Evolutionary conservation across 768 basidiomycete species (phyloP).

Genomic region (Trametes villosa): DNA sequence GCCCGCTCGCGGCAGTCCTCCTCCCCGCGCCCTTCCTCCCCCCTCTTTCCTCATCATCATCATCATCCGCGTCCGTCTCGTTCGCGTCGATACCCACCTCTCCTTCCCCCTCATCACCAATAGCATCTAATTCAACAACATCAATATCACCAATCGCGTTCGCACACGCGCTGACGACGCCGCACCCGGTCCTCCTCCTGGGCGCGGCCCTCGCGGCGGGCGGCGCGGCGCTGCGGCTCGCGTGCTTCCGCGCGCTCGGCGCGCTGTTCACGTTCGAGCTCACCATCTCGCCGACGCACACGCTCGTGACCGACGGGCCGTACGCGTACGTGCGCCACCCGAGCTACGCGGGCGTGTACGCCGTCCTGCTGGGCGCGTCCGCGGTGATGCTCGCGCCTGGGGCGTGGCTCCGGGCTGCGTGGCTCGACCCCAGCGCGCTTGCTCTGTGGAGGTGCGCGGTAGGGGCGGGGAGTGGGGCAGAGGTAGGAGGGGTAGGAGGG

Average conservation of each 20-base stretch:
- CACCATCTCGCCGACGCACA: constrained; percentile 40
- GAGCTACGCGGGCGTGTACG: constrained; percentile 40
- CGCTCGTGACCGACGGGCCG: constrained; percentile 44
- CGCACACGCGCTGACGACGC: constrained; percentile 7
- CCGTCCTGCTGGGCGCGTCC: constrained; percentile 31
- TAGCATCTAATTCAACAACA: too few species aligned
- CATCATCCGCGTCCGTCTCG: not conserved
- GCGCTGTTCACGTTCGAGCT: constrained; percentile 46
- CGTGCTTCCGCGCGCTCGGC: constrained; percentile 44
- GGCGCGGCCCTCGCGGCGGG: constrained; percentile 33
- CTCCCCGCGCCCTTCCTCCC: constrained; percentile 14
- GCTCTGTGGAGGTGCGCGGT: not conserved
- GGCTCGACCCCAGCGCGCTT: constrained; percentile 11
- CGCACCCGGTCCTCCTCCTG: constrained; percentile 33
- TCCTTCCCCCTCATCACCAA: not conserved
- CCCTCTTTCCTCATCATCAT: not conserved
- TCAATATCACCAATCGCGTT: not conserved
- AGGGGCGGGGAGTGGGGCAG: not conserved
- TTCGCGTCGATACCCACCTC: not conserved
- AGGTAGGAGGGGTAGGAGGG: not conserved
- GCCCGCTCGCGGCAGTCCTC: constrained; percentile 14
- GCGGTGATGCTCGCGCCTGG: constrained; percentile 28
- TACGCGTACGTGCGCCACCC: constrained; percentile 48
- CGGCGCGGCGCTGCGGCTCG: constrained; percentile 40
- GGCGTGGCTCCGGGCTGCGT: constrained; percentile 30